Conservation (phyloP, 305 asterid species). For the Fraxinus angustifolia region DNA sequence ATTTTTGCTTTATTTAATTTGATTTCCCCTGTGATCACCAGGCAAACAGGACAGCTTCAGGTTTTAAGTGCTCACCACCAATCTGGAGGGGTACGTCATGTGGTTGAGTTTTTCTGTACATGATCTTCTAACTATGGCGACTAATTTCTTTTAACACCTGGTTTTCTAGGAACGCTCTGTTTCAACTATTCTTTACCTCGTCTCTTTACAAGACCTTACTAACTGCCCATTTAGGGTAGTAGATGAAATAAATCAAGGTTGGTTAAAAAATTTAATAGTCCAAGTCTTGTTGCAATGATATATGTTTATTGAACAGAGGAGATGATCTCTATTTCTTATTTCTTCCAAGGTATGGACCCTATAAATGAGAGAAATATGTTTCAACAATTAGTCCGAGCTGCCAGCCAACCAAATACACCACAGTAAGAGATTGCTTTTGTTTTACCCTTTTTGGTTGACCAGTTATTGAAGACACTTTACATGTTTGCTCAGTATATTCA, state of each 20-base stretch:
- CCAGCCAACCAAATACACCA: constrained; percentile 90
- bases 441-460: constrained; percentile 6
- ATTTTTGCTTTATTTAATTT: constrained; percentile 18
- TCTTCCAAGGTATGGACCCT: constrained; percentile 82
- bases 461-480: background rate
- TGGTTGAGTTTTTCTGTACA: constrained; percentile 19
- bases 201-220: constrained; percentile 95
- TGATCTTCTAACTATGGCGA: constrained; percentile 20
- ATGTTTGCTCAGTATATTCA: background rate
- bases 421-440: constrained; percentile 55
- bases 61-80: constrained; percentile 96
- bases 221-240: constrained; percentile 97
- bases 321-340: constrained; percentile 10
- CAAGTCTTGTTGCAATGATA: background rate
- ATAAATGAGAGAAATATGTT: constrained; percentile 97
- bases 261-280: constrained; percentile 21
- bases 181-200: constrained; percentile 93
- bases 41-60: constrained; percentile 97
- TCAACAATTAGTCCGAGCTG: constrained; percentile 94
- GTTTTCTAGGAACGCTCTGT: constrained; percentile 87
- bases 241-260: constrained; percentile 17
- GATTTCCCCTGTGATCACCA: constrained; percentile 32
- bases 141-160: constrained; percentile 23
- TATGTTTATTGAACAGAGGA: constrained; percentile 3
- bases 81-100: constrained; percentile 89